A percentile compares a stretch with the other conserved stretches of the same genome.
phyloP scores from a whole-genome alignment of 352 stramenopile species.

The Globisporangium alternatum region DNA sequence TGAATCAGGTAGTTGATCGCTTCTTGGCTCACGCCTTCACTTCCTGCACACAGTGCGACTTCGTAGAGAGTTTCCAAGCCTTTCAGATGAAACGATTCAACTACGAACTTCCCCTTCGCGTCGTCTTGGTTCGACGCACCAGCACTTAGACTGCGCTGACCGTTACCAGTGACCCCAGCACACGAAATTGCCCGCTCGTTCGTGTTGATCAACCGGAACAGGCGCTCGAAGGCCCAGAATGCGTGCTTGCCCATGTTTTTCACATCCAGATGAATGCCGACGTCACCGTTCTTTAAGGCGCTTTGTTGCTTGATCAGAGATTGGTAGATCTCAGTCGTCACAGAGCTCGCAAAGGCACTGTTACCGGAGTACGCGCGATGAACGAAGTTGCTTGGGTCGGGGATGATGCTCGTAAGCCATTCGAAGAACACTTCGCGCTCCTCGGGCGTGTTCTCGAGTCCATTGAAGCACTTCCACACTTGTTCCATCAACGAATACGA shows the following conservation, averaged over 20 bases:
- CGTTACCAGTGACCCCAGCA: conserved; percentile 13
- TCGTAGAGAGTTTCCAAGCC: conserved; percentile 61
- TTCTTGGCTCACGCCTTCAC: conserved; percentile 43
- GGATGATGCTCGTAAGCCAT: conserved; percentile 67
- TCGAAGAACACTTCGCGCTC: conserved; percentile 66
- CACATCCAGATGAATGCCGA: conserved; percentile 45
- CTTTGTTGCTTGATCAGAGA: conserved; percentile 34
- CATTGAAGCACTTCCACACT: conserved; percentile 60
- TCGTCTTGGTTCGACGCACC: conserved; percentile 9
- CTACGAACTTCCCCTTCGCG: conserved; percentile 35
- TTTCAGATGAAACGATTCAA: conserved; percentile 60
- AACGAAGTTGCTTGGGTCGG: conserved; percentile 68
- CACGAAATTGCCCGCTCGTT: conserved; percentile 38
- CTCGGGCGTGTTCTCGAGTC: conserved; percentile 26
- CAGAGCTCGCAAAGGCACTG: conserved; percentile 49
- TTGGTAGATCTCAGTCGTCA: conserved; percentile 49
- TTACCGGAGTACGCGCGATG: conserved; percentile 62
- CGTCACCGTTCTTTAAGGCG: conserved; percentile 8
- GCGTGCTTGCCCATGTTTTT: conserved; percentile 45
- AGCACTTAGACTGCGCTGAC: conserved; percentile 5
- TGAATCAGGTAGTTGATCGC: conserved; percentile 72
- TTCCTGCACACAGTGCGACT: conserved; percentile 37
- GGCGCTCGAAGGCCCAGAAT: conserved; percentile 52
- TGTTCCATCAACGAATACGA: conserved; percentile 54
- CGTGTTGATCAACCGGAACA: conserved; percentile 69